Base-by-base conservation (phyloP, 164 flowering plant species). In the Magnolia kwangsiensis region DNA sequence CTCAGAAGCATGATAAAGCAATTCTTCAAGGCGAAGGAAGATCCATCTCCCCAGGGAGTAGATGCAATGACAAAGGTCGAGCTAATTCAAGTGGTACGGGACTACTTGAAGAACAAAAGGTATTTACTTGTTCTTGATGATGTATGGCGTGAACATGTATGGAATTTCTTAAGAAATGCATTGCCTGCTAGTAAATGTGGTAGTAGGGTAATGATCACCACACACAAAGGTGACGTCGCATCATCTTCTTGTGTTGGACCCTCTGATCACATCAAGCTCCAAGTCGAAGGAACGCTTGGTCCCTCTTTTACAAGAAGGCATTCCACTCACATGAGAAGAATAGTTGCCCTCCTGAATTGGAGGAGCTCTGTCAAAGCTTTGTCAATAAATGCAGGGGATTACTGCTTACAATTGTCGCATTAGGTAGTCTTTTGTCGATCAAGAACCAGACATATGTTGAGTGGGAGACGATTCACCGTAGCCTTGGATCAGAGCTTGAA, bases 41-140 rank as follows among this genome's bases (percentile, higher is more conserved):
- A 29, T 29, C 8, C 45, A 7, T 37, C 7, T 37, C 45, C 45
- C 45, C 45, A 4, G 0, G 45, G 45, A 37, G 7, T 37, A 4
- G 6, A 37, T 5, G 7, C 45, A 0, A 87, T 83, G 63, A 83
- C 83, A 67, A 5, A 16, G 0, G 77, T 74, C 14, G 85, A 83
- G 51, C 51, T 87, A 37, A 51, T 83, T 72, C 76, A 69, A 75
- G 59, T n/a, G 21, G 20, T 73, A 14, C 14, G 2, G 63, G 8
- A 4, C 6, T 59, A 61, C 23, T 24, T 73, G 49, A 3, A 58
- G 24, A 14, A 69, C 0, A 50, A 27, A 4, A 79, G 75, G 21
- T 85, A 77, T 29, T 31, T 83, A 13, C 63, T 83, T 4, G 81
- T 87, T 1, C 11, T 87, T 31, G 89, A 87, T 75, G 88, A 87